phyloP scores from a whole-genome alignment of 2,329 filamentous ascomycete species.

The Claviceps arundinis region DNA sequence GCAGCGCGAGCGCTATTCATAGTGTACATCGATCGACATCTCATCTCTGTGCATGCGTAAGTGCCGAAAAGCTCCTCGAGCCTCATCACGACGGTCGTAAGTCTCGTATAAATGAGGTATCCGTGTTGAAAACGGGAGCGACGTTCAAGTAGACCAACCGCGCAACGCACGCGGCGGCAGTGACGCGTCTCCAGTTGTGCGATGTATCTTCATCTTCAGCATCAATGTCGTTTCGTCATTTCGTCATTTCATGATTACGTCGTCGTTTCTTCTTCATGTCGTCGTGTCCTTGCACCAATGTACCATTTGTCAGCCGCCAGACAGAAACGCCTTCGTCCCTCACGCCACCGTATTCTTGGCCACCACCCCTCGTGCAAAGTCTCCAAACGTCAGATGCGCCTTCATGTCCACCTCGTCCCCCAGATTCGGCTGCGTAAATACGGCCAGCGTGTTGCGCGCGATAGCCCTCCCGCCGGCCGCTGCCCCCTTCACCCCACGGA shows the following conservation, averaged over 20 bases:
- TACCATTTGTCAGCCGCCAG: too few species aligned
- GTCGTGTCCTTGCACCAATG: too few species aligned
- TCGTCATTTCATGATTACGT: too few species aligned
- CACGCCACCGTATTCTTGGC: constrained; percentile 42
- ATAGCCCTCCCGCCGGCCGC: constrained; percentile 39
- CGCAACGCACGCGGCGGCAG: not conserved
- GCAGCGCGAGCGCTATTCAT: too few species aligned
- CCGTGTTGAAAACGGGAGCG: not conserved
- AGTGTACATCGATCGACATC: too few species aligned
- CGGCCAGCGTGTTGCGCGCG: constrained; percentile 78
- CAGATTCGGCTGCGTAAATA: constrained; percentile 94
- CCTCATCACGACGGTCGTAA: not conserved
- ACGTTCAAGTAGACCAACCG: not conserved
- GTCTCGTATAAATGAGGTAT: not conserved
- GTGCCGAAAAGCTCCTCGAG: too few species aligned
- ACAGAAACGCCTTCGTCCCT: not conserved
- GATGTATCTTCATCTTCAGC: too few species aligned
- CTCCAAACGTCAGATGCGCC: constrained; percentile 56
- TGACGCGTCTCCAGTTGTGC: too few species aligned
- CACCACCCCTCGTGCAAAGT: constrained; percentile 54
- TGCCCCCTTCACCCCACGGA: constrained; percentile 53
- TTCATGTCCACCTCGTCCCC: constrained; percentile 62
- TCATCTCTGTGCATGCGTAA: too few species aligned
- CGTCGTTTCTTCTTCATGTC: too few species aligned
- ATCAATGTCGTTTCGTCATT: too few species aligned